Percentiles rank a stretch among this genome's conserved stretches.
phyloP scores from a whole-genome alignment of 139 green algal species.

The Mesotaenium endlicherianum region DNA sequence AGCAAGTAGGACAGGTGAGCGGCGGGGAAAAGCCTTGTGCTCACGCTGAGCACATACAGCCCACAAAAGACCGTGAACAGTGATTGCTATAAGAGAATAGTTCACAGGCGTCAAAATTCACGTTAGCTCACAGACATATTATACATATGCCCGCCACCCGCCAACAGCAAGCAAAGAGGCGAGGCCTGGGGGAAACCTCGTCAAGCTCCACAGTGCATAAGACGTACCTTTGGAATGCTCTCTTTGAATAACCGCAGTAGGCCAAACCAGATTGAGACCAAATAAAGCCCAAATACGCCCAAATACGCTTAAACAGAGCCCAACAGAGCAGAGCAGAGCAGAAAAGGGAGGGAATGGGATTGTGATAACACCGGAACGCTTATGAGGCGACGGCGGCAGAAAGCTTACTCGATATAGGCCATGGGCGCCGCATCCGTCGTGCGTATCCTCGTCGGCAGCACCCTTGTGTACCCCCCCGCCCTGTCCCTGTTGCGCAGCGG shows the following conservation, averaged over 20 bases:
- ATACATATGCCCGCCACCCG: too few relatives aligned
- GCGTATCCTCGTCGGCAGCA: slow-evolving; percentile 69
- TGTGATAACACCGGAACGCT: not conserved
- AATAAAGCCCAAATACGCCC: not conserved
- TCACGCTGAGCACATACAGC: too few relatives aligned
- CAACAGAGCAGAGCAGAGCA: not conserved
- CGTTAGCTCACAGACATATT: too few relatives aligned
- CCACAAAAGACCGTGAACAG: too few relatives aligned
- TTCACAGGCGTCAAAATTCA: too few relatives aligned
- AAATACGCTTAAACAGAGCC: not conserved
- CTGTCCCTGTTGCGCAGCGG: slow-evolving; percentile 52
- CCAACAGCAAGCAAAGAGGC: too few relatives aligned
- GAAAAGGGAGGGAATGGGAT: not conserved
- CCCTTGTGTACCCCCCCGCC: slow-evolving; percentile 84
- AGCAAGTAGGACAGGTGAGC: too few relatives aligned
- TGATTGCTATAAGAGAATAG: too few relatives aligned
- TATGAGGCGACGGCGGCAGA: not conserved
- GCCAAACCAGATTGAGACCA: not conserved
- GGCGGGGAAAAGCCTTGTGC: too few relatives aligned
- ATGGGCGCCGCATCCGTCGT: slow-evolving; percentile 76
- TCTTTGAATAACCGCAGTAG: not conserved
- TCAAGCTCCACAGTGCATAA: too few relatives aligned
- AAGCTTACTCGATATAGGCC: slow-evolving; percentile 83
- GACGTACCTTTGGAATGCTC: not conserved
- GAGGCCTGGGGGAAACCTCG: too few relatives aligned